Evolutionary conservation across 2,329 filamentous ascomycete genomes (phyloP), one percentile per base, ranked within the genome.

Genomic region (Pyrenophora seminiperda): DNA sequence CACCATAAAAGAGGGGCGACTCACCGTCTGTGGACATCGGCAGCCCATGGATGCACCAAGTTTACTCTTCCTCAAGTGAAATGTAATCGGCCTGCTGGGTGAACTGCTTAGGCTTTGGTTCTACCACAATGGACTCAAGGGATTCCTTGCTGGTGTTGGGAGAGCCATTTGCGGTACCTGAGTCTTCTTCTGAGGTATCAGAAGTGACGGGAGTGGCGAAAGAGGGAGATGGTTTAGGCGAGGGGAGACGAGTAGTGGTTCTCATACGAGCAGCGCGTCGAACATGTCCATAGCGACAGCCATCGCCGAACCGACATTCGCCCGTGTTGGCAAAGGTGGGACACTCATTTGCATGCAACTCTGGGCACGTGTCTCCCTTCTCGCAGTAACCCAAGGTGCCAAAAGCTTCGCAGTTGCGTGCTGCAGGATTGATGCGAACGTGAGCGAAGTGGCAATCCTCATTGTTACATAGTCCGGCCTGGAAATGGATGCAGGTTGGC

Each of bases 321-420:
- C 93, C 93, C 53, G 84, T 90, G 76, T 96, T 96, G 81, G 90
- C 90, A 79, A 95, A 97, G 72, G 96, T 89, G 56, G 94, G 93
- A 74, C 94, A 97, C 74, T 97, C 93, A 75, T 88, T 88, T 50
- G 93, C 88, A 77, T 99, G 94, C 54, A 91, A 88, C 58, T 94
- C 85, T 53, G 83, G 75, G 75, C 94, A 97, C 47, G 80, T 75
- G 47, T 82, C 81, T 53, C 93, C 94, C 71, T 89, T 89, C 54
- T 89, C 86, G 77, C 94, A 97, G 74, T 91, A 97, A 44, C 94
- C 93, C 67, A 92, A 83, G 45, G 86, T 84, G 20, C 90, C 93
- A 78, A 99, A 97, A 15, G 84, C 77, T 63, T 86, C 83, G 76
- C 94, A 99, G 39, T 97, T 90, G 22, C 83, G 85, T 41, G 92